Evolutionary conservation across 768 basidiomycete species (phyloP).

Genomic region (Coprinopsis marcescibilis): DNA sequence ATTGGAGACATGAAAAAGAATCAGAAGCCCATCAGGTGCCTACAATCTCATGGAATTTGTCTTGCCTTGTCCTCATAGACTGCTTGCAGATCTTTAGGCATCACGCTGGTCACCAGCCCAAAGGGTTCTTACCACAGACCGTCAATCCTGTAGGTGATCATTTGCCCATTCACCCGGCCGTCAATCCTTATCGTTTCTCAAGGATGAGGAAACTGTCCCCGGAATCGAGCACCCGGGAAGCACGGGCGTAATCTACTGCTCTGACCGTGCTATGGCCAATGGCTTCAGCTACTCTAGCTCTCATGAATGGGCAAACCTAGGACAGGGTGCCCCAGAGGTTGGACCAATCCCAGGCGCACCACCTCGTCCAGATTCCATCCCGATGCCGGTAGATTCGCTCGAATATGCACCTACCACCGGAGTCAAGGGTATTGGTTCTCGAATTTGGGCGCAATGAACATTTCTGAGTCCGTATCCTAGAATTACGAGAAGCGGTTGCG

Average conservation of each 20-base stretch:
- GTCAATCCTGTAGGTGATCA: conserved; percentile 53
- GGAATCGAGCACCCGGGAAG: conserved; percentile 76
- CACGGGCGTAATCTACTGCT: conserved; percentile 75
- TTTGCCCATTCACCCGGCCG: not conserved
- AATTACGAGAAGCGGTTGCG: conserved; percentile 84
- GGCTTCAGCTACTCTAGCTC: conserved; percentile 78
- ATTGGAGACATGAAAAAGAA: conserved; percentile 70
- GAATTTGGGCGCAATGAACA: not conserved
- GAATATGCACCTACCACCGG: conserved; percentile 95
- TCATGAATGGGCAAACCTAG: conserved; percentile 83
- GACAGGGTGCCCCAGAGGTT: conserved; percentile 90
- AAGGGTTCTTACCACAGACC: conserved; percentile 60
- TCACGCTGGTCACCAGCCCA: conserved; percentile 63
- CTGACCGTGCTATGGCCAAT: conserved; percentile 91
- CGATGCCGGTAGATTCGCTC: conserved; percentile 62
- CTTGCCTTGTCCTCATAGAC: too few relatives aligned
- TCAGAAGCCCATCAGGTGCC: conserved; percentile 87
- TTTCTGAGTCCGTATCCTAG: conserved; percentile 28
- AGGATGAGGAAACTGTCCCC: conserved; percentile 88
- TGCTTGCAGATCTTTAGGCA: conserved; percentile 85
- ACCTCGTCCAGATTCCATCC: conserved; percentile 56
- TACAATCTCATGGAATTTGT: too few relatives aligned
- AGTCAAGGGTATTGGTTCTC: conserved; percentile 56
- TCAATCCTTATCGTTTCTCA: conserved; percentile 6
- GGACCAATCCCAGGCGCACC: conserved; percentile 77